phyloP scores from a whole-genome alignment of 768 basidiomycete genomes.

The Boletus rubroflammeus region DNA sequence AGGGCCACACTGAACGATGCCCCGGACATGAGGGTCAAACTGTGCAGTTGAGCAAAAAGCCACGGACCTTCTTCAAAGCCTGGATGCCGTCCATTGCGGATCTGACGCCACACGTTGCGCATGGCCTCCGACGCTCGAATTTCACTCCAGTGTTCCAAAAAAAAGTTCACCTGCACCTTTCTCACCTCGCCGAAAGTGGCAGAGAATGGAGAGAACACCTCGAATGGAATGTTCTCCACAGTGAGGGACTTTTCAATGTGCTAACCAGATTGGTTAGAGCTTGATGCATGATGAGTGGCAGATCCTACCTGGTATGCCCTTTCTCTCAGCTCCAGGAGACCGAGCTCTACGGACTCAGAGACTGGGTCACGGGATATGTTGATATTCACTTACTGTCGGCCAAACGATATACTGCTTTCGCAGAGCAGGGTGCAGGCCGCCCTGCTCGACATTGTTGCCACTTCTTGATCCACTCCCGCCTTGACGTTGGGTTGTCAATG shows the following conservation, averaged over 20 bases:
- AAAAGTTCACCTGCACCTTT: conserved; percentile 77
- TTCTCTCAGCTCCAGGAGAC: conserved; percentile 66
- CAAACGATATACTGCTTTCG: conserved; percentile 79
- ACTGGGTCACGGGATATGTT: not conserved
- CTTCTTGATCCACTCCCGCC: conserved; percentile 68
- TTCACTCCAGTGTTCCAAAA: conserved; percentile 77
- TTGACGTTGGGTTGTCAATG: conserved; percentile 32
- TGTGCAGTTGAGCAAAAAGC: not conserved
- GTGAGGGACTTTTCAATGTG: conserved; percentile 76
- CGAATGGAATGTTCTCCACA: conserved; percentile 77
- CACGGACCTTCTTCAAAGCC: conserved; percentile 80
- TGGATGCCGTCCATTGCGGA: conserved; percentile 76
- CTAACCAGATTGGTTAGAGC: conserved; percentile 31
- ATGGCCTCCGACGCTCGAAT: conserved; percentile 82
- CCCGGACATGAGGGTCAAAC: conserved; percentile 4
- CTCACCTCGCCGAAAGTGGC: conserved; percentile 78
- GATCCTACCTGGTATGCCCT: conserved; percentile 54
- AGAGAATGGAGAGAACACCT: conserved; percentile 83
- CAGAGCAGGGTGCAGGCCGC: conserved; percentile 70
- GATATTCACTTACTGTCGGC: conserved; percentile 65
- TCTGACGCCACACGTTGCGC: conserved; percentile 82
- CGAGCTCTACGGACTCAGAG: conserved; percentile 49
- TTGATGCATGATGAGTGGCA: not conserved
- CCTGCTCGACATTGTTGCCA: conserved; percentile 63
- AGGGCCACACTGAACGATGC: conserved; percentile 54